phyloP scores from a whole-genome alignment of 495 filamentous ascomycete species.

The Penicillium bialowiezense region DNA sequence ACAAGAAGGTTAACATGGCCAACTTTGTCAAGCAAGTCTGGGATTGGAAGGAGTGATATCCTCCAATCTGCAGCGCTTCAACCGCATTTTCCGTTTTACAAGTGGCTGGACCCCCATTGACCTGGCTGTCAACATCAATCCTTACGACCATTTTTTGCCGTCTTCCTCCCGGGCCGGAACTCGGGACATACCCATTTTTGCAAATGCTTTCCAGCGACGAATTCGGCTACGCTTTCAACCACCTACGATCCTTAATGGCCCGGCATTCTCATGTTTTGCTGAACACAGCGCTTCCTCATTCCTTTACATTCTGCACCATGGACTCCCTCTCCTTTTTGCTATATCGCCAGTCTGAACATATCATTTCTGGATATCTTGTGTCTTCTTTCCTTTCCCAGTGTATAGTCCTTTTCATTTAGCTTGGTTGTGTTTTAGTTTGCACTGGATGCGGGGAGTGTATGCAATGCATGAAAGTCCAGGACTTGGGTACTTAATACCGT shows the following conservation, averaged over 20 bases:
- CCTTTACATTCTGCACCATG: neutral
- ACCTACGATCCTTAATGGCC: constrained; percentile 27
- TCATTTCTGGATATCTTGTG: constrained; percentile 12
- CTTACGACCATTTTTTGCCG: constrained; percentile 17
- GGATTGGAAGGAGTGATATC: constrained; percentile 72
- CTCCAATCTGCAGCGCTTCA: neutral
- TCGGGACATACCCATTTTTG: constrained; percentile 14
- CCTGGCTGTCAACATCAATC: constrained; percentile 42
- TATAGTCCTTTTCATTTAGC: constrained; percentile 3
- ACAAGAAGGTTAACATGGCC: constrained; percentile 95
- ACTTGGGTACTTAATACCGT: constrained; percentile 23
- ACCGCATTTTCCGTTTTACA: constrained; percentile 24
- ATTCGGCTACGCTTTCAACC: constrained; percentile 19
- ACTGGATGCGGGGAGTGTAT: constrained; percentile 11
- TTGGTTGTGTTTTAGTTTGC: neutral
- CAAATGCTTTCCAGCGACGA: constrained; percentile 21
- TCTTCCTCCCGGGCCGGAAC: constrained; percentile 26
- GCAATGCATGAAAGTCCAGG: constrained; percentile 8
- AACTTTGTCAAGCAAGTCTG: constrained; percentile 89
- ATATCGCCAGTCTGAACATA: constrained; percentile 23
- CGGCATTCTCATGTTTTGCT: constrained; percentile 11
- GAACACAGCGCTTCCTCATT: neutral
- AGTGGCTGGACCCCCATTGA: constrained; percentile 45
- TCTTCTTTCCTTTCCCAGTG: constrained; percentile 2
- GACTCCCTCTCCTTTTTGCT: constrained; percentile 1